Evolutionary conservation across 2,329 filamentous ascomycete genomes (phyloP).

Genomic region (Tolypocladium paradoxum): DNA sequence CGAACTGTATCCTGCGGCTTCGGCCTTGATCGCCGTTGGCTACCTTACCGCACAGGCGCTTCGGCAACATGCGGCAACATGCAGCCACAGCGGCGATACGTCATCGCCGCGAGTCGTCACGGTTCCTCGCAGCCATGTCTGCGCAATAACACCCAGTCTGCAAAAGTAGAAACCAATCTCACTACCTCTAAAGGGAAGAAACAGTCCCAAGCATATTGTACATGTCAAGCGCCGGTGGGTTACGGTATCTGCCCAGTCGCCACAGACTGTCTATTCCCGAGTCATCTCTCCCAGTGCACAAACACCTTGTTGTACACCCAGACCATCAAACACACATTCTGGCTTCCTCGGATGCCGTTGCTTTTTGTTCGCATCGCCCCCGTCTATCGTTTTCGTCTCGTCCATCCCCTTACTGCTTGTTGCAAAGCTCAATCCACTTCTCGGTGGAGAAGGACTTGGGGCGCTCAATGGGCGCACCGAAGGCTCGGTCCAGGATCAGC

Average conservation of each 20-base stretch:
- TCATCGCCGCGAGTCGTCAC: background rate
- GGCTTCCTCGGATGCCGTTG: background rate
- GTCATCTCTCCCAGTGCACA: background rate
- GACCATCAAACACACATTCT: background rate
- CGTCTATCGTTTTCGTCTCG: background rate
- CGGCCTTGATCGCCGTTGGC: too few species aligned
- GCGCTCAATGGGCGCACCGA: constrained; percentile 93
- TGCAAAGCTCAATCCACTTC: constrained; percentile 88
- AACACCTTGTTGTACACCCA: background rate
- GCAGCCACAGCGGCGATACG: background rate
- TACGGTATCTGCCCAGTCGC: constrained; percentile 8
- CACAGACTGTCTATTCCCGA: constrained; percentile 9
- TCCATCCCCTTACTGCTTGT: constrained; percentile 58
- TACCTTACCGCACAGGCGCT: too few species aligned
- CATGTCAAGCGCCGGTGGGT: constrained; percentile 11
- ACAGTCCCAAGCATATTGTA: constrained; percentile 12
- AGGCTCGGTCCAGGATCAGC: constrained; percentile 97
- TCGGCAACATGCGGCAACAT: too few species aligned
- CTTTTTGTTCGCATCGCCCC: background rate
- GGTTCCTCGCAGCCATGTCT: background rate
- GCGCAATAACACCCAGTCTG: background rate
- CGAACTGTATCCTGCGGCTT: too few species aligned
- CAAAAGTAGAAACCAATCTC: constrained; percentile 3
- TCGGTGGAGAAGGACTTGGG: constrained; percentile 99
- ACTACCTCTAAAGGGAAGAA: constrained; percentile 8